phyloP scores from a whole-genome alignment of 148 eudicot species.

The Drosera capensis region DNA sequence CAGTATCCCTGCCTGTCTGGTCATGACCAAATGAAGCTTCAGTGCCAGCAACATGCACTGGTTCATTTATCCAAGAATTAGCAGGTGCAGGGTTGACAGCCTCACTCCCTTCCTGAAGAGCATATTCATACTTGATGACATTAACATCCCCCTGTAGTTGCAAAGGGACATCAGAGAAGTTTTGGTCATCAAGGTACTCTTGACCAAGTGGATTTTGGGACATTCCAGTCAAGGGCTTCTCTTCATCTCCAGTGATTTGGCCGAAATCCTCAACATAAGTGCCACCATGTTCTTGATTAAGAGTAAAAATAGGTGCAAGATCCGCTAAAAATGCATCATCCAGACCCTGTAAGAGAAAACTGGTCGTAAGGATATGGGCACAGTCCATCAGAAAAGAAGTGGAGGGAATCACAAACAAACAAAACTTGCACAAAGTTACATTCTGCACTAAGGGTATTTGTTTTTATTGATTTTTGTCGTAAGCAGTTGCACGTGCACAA shows the following conservation, averaged over 20 bases:
- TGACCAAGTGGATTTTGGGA: slow-evolving; percentile 14
- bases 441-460: too few species aligned
- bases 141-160: slow-evolving; percentile 17
- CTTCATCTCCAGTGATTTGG: slow-evolving; percentile 13
- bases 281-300: slow-evolving; percentile 22
- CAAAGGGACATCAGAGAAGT: slow-evolving; percentile 22
- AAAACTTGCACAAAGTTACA: too few species aligned
- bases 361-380: too few species aligned
- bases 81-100: slow-evolving; percentile 19
- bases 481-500: too few species aligned
- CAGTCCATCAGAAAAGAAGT: background rate
- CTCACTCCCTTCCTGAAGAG: slow-evolving; percentile 34
- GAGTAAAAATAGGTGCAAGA: slow-evolving; percentile 19
- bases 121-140: slow-evolving; percentile 42
- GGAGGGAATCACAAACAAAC: background rate
- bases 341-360: slow-evolving; percentile 38
- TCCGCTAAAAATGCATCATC: slow-evolving; percentile 14
- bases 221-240: slow-evolving; percentile 11
- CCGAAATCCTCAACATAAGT: slow-evolving; percentile 15
- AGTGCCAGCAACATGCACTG: slow-evolving; percentile 18
- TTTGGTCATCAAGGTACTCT: slow-evolving; percentile 19
- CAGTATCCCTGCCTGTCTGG: slow-evolving; percentile 17
- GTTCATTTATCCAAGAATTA: slow-evolving; percentile 44
- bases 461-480: too few species aligned
- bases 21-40: slow-evolving; percentile 21